phyloP scores from a whole-genome alignment of 1,284 basidiomycete genomes.

The Ceratobasidium sp. region DNA sequence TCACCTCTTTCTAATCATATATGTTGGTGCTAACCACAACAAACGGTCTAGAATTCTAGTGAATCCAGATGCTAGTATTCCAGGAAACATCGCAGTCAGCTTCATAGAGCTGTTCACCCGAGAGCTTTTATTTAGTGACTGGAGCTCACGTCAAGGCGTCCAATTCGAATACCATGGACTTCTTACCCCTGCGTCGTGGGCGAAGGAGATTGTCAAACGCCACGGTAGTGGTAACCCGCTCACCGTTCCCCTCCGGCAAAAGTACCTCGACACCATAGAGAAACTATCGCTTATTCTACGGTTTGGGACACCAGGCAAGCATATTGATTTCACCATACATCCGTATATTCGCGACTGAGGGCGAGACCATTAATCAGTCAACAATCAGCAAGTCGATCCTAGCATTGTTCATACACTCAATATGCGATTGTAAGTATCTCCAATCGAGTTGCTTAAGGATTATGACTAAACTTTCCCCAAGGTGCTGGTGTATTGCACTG shows the following conservation, averaged over 20 bases:
- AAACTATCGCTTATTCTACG: not conserved
- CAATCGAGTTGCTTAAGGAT: not conserved
- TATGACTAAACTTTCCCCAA: not conserved
- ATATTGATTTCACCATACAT: not conserved
- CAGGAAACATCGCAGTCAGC: not conserved
- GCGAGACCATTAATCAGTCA: not conserved
- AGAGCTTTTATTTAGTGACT: slow-evolving; percentile 1
- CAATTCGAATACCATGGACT: not conserved
- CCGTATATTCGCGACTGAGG: not conserved
- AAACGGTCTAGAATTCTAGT: not conserved
- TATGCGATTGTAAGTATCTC: slow-evolving; percentile 10
- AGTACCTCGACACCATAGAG: not conserved
- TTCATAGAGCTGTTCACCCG: slow-evolving; percentile 5
- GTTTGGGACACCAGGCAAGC: not conserved
- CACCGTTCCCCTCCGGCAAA: not conserved
- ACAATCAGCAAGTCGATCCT: not conserved
- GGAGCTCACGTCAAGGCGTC: not conserved
- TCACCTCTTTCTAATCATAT: too few relatives aligned
- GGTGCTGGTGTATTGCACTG: slow-evolving; percentile 2
- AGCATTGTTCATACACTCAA: not conserved
- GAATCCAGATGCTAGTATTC: not conserved
- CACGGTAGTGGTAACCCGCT: not conserved
- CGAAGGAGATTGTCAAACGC: not conserved
- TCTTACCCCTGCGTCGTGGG: slow-evolving; percentile 13
- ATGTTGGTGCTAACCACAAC: too few relatives aligned